Base-by-base conservation (phyloP, 2,329 filamentous ascomycete species). In the Penicillium sp. region DNA sequence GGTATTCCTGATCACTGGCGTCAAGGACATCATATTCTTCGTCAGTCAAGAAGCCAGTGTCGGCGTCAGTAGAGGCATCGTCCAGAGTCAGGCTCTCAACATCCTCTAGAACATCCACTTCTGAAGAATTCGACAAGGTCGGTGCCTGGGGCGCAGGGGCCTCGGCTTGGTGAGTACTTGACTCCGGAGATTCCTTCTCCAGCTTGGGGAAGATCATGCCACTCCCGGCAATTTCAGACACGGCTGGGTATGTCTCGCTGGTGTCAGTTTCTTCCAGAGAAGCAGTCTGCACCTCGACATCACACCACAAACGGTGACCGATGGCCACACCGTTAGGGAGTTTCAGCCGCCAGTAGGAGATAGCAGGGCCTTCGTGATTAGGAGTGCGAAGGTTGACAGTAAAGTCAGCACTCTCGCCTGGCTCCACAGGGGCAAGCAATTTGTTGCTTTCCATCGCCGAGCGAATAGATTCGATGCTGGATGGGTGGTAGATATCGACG, bases 21-120 rank as follows among this genome's bases (percentile, higher is more conserved):
- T 97, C 91, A 43, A 97, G 85, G 62, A 97, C 92, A 68, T 99
- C 94, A 73, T 97, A 99, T 77, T 99, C 94, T 73, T 97, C 94
- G 61, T 99, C 94, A 0, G 94, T 97, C 80, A 96, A 77, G 80
- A 96, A 97, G 12, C 88, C 89, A 57, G 89, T 85, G n/a, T 81
- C 78, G 22, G 72, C 85, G 11, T 81, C 78, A 30, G 72, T 76
- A 7, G 72, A 70, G 12, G 74, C 71, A 51, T 78, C 78, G 38
- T 78, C 78, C 40, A 81, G 67, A 19, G 82, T 79, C 55, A 86
- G 77, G 61, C 80, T 84, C 62, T 84, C 83, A 48, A 81, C 80
- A 66, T 86, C 84, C 61, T 84, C 79, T 22, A 70, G 55, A n/a
- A 71, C 44, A 53, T 71, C 69, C n/a, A 77, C 72, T 66, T 86